Base-by-base conservation (phyloP, 305 asterid species). In the Plantago lanceolata region DNA sequence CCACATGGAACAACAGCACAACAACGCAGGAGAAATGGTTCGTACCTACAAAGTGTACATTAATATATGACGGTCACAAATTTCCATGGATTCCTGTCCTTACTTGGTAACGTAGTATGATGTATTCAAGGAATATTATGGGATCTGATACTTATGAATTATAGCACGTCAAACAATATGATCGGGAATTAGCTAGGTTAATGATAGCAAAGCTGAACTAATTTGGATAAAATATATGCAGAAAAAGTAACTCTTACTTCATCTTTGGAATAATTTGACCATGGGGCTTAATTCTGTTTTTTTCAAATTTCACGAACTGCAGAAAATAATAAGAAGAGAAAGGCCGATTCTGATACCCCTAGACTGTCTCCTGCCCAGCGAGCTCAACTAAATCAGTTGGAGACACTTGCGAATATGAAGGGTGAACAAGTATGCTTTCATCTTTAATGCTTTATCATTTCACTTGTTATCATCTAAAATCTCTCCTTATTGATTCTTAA, bases 321-420 rank as follows among this genome's bases (percentile, higher is more conserved):
- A 89, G 97, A 89, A 69, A 94, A 89, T 51, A 79, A 74, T 58
- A 93, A 90, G 73, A 85, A 95, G 68, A 78, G 82, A 80, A 90
- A 90, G 79, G 77, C 81, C 49, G 97, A 89, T 77, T 75, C 92
- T n/a, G 99, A 93, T 57, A 76, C 69, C 70, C 73, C 94, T 0
- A 84, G 95, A 72, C 72, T 80, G 69, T 72, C 97, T 67, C 85
- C 90, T 63, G 65, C 91, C 19, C 55, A 82, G 82, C 84, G 96
- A 59, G 65, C 91, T 17, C 55, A 82, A 81, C 83, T 95, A 59
- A 87, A 71, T 69, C 91, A 82, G 63, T 76, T 85, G 51, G 97
- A 89, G 69, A 72, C 90, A 76, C 81, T 80, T 62, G 94, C 97
- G 21, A 87, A 74, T 78, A 76, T 93, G 81, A 93, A 93, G 88